phyloP scores from a whole-genome alignment of 768 basidiomycete species.

The Candolleomyces aberdarensis region DNA sequence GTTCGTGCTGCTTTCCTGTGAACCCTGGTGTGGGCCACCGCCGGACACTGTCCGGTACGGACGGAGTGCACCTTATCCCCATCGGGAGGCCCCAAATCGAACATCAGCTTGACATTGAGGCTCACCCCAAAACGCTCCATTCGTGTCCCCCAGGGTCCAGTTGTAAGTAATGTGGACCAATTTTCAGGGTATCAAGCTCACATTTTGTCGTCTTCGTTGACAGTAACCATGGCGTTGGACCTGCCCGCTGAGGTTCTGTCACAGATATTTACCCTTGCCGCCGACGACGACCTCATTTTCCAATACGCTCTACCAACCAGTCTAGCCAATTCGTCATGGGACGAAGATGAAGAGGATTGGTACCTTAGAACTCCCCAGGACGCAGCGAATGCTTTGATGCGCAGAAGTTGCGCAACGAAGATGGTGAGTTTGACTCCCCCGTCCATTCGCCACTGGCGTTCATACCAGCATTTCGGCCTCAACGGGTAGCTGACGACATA shows the following conservation, averaged over 20 bases:
- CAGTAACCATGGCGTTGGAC: slow-evolving; percentile 15
- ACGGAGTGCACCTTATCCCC: no score
- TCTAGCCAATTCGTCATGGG: slow-evolving; percentile 68
- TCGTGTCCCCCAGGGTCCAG: no score
- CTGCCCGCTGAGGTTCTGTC: slow-evolving; percentile 72
- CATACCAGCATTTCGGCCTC: neutral
- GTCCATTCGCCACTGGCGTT: neutral
- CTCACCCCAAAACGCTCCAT: no score
- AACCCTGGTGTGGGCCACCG: no score
- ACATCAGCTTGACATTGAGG: no score
- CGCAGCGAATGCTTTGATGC: slow-evolving; percentile 53
- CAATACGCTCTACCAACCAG: slow-evolving; percentile 57
- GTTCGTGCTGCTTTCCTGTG: no score
- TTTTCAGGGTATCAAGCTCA: no score
- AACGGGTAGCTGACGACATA: neutral
- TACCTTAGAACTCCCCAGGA: slow-evolving; percentile 57
- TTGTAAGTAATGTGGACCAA: no score
- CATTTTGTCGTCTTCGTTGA: neutral
- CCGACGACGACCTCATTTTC: slow-evolving; percentile 68
- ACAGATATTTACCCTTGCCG: slow-evolving; percentile 67
- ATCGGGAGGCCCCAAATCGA: no score
- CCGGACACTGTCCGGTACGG: no score
- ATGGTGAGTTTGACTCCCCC: slow-evolving; percentile 46
- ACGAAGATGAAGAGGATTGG: slow-evolving; percentile 39
- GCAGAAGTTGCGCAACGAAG: slow-evolving; percentile 60